Evolutionary conservation across 208 protist species (phyloP), one percentile per base, ranked within the genome.

Genomic region (Herpetomonas samuelpessoai): DNA sequence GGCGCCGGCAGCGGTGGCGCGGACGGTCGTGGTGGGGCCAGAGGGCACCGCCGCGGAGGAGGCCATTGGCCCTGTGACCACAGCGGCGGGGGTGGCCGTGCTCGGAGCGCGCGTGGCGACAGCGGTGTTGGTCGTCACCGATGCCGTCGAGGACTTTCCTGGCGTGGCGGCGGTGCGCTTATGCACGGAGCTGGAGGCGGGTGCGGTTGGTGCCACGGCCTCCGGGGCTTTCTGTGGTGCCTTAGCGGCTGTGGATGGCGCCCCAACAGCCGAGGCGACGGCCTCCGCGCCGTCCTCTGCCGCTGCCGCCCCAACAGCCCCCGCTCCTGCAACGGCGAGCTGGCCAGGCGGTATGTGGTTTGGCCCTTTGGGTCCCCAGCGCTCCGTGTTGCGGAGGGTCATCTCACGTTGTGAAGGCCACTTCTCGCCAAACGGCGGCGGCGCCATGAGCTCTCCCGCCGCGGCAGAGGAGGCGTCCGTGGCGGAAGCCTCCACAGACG

Each of bases 341-440:
- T 56, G 25, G 9, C 28, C 51, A n/a, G 51, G 14, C 3, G 51
- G 26, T 3, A 56, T 3, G n/a, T 41, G 51, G 28, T 54, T 46
- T 3, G 19, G 27, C 35, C 22, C 24, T 35, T 65, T 65, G 4
- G 60, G 60, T 9, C 60, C 60, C 18, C 39, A 57, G 49, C 44
- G 45, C 61, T 67, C 61, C 61, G 61, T 67, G 48, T 57, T 57
- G 26, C 27, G 6, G 52, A 54, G 39, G 28, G 61, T 67, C 27
- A 48, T 57, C 30, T 57, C 61, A 18, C 52, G 50, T 41, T 51
- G 26, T 18, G 61, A 67, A n/a, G 62, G 62, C 0, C 59, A 46
- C 3, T 54, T 27, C 38, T 41, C 41, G 2, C 35, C 49, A 19
- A 45, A 12, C 24, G 35, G 53, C 53, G 19, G 53, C 25, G 28